Evolutionary conservation across 495 filamentous ascomycete species (phyloP), one percentile per base, ranked within the genome.

Genomic region (Platismatia glauca): DNA sequence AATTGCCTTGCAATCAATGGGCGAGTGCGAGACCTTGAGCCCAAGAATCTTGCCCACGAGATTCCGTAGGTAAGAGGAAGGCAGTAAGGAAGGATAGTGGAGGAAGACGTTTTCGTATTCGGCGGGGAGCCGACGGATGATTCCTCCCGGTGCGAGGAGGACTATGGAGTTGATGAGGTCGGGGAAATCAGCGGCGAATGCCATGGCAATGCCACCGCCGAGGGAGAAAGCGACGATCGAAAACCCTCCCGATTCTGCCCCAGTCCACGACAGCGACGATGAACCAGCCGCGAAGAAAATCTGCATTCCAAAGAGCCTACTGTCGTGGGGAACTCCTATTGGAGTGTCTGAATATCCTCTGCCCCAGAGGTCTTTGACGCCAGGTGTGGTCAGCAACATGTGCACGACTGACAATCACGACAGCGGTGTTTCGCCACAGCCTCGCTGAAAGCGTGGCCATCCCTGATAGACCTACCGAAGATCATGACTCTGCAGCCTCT

Each of bases 401-500:
- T 8, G 33, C 27, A 52, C 5, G 1, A 13, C 3, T 37, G 5
- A 11, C 6, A 52, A 29, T 18, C 24, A 55, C 0, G 24, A 22
- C 12, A 20, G 7, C 1, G 18, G 13, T 34, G 35, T 6, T 12
- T 9, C 16, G 7, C 22, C 22, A 29, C 31, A 22, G 12, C 2
- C 24, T 27, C 31, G 34, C 44, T 13, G 8, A 0, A n/a, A 31
- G 7, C 7, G 16, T 4, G 4, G 39, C 7, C 7, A 13, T 11
- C 0, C 16, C 57, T 3, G 8, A n/a, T 61, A 35, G 39, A 57
- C 53, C 35, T 20, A 78, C 86, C 87, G 66, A 92, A 89, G 22
- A 94, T 74, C 81, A 95, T 83, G 22, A 96, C 90, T 24, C 91
- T 80, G 67, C 87, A 95, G 9, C 89, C 90, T 27, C 78, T 80